A percentile compares a stretch with the other conserved stretches of the same genome.
Evolutionary conservation across 164 flowering plant species (phyloP).

Genomic region (Akebia trifoliata): DNA sequence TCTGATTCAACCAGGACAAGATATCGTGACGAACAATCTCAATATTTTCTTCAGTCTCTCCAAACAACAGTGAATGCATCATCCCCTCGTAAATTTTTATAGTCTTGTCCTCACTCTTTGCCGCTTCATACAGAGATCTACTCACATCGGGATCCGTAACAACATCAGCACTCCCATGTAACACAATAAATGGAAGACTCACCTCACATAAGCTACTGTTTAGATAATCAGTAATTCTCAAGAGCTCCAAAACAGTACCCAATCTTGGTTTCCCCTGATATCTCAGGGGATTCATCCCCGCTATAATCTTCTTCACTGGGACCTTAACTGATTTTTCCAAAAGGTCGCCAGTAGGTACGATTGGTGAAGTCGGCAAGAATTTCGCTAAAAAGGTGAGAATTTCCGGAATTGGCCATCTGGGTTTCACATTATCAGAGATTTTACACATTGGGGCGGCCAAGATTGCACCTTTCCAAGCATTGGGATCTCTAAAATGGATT

Average conservation of each 20-base stretch:
- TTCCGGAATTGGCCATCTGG: conserved; percentile 79
- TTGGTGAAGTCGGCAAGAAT: conserved; percentile 60
- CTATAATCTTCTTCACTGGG: conserved; percentile 51
- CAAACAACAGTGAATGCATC: conserved; percentile 86
- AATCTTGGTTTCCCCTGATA: conserved; percentile 71
- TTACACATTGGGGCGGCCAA: conserved; percentile 84
- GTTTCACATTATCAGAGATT: conserved; percentile 71
- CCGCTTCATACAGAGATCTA: conserved; percentile 46
- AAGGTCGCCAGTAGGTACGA: conserved; percentile 72
- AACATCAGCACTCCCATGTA: conserved; percentile 79
- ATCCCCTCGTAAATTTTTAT: conserved; percentile 75
- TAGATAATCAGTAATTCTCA: conserved; percentile 59
- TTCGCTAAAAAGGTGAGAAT: conserved; percentile 44
- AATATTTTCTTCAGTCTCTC: conserved; percentile 78
- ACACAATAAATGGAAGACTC: conserved; percentile 59
- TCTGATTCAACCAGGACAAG: conserved; percentile 55
- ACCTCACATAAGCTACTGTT: conserved; percentile 45
- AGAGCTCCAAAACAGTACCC: conserved; percentile 71
- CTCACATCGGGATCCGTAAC: conserved; percentile 87
- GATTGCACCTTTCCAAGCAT: conserved; percentile 48
- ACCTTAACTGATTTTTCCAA: conserved; percentile 66
- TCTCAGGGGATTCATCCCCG: conserved; percentile 56
- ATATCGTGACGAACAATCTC: conserved; percentile 54
- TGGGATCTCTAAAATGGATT: conserved; percentile 41
- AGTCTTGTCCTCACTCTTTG: conserved; percentile 64